Percentiles rank a stretch among this genome's conserved stretches.
These are phyloP conservation scores for Termitomyces sp. DNA, from an alignment of 768 basidiomycete species.

Conservation along the genomic window DNA sequence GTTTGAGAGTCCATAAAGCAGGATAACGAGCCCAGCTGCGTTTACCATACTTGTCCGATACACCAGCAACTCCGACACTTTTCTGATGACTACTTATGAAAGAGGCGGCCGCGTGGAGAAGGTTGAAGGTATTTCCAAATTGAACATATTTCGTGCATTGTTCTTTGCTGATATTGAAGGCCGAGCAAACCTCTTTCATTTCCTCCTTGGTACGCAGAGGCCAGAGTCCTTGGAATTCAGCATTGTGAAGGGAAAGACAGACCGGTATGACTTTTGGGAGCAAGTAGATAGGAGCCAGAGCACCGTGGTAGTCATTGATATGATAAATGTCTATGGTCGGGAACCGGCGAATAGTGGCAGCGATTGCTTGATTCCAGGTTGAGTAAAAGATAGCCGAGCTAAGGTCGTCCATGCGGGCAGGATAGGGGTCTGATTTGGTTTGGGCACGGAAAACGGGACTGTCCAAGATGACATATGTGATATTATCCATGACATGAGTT, in stretches of 20 bases:
- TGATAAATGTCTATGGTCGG: constrained; percentile 93
- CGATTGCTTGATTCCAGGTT: constrained; percentile 97
- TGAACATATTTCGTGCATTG: constrained; percentile 96
- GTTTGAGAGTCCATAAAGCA: constrained; percentile 92
- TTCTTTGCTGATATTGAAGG: constrained; percentile 96
- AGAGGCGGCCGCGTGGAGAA: constrained; percentile 88
- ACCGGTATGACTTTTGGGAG: constrained; percentile 87
- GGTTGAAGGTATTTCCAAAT: constrained; percentile 96
- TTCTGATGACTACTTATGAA: constrained; percentile 93
- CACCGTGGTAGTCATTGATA: constrained; percentile 93
- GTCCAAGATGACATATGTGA: constrained; percentile 92
- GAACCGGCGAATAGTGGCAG: constrained; percentile 80
- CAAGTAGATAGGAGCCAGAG: constrained; percentile 85
- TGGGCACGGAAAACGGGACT: constrained; percentile 96
- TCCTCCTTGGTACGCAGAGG: constrained; percentile 95
- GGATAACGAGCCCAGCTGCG: constrained; percentile 96
- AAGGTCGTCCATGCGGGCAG: constrained; percentile 95
- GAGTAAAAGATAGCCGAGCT: constrained; percentile 97
- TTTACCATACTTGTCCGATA: constrained; percentile 97
- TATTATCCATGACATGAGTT: constrained; percentile 89
- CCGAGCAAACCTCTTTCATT: constrained; percentile 97
- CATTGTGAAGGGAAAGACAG: constrained; percentile 92
- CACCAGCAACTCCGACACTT: constrained; percentile 90
- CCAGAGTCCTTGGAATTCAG: constrained; percentile 97
- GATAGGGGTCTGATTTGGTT: constrained; percentile 94